Evolutionary conservation across 2,329 filamentous ascomycete genomes (phyloP), one percentile per base, ranked within the genome.

Genomic region (Malbranchea zuffiana): DNA sequence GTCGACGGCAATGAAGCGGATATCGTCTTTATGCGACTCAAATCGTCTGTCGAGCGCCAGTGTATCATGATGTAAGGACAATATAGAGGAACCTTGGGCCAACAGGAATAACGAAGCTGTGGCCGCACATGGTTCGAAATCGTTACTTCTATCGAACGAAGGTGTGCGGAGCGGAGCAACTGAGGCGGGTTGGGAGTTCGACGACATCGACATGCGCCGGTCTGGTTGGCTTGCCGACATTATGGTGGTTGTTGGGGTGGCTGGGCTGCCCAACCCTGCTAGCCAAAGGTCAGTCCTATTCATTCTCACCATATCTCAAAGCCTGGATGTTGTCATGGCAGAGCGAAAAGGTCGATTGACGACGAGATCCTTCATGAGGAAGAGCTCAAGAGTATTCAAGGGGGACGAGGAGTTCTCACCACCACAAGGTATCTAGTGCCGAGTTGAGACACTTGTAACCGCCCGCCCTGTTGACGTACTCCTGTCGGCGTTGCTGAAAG

Each of bases 101-200:
- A 92, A 95, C 17, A 98, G 72, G 47, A 98, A 81, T 67, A 90
- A 82, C 16, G 85, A 84, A 2, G 82, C 84, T 3, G 90, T 96
- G 19, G 90, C 86, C 12, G 86, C 85, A 58, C 83, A 92, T 40
- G 90, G 82, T 50, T 90, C 82, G 49, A 95, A 85, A 44, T 77
- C 63, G 43, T 62, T 58, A 35, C 70, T 47, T 15, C 47, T 13
- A 10, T 44, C 39, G 28, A 53, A 50, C n/a, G 50, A 44, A 32
- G 45, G 43, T 25, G 48, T 43, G 36, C 50, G 42, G 18, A 51
- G 76, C 69, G 55, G 67, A 65, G 50, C 67, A 55, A 52, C 71
- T 33, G 69, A 72, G 24, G 71, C 69, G 44, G 67, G 65, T 50
- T 66, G 70, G 26, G 74, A 74, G 50, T 71, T 72, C 55, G 71